Percentiles rank a stretch among this genome's conserved stretches.
Evolutionary conservation across 1,139 yeast species (phyloP).

Genomic region (Pneumocystis sp.): DNA sequence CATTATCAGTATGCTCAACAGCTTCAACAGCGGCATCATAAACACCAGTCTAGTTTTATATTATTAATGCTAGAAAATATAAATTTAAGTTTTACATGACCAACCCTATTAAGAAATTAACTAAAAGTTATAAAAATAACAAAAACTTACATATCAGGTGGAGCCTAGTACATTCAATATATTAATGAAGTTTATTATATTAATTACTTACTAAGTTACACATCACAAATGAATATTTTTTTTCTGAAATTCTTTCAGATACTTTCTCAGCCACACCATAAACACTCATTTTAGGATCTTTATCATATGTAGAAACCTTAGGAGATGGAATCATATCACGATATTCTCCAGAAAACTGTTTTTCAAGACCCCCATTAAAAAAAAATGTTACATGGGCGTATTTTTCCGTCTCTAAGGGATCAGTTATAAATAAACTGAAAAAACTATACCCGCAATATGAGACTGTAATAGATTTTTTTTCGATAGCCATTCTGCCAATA

Average conservation of each 20-base stretch:
- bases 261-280: slow-evolving; percentile 15
- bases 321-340: slow-evolving; percentile 17
- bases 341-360: slow-evolving; percentile 14
- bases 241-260: slow-evolving; percentile 14
- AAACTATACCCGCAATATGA: slow-evolving; percentile 11
- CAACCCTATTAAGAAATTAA: slow-evolving; percentile 15
- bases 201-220: slow-evolving; percentile 13
- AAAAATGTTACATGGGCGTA: slow-evolving; percentile 17
- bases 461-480: slow-evolving; percentile 14
- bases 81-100: slow-evolving; percentile 7
- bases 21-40: slow-evolving; percentile 16
- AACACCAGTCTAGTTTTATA: slow-evolving; percentile 12
- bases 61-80: not conserved
- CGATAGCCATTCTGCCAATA: slow-evolving; percentile 16
- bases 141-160: not conserved
- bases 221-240: slow-evolving; percentile 15
- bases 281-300: slow-evolving; percentile 16
- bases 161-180: not conserved
- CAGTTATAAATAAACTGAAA: not conserved
- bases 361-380: slow-evolving; percentile 17
- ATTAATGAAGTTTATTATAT: not conserved
- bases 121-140: not conserved
- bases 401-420: slow-evolving; percentile 14
- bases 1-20: slow-evolving; percentile 15
- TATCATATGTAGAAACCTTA: slow-evolving; percentile 16